phyloP scores from a whole-genome alignment of 441 rosid species.

The Populus hybrid region DNA sequence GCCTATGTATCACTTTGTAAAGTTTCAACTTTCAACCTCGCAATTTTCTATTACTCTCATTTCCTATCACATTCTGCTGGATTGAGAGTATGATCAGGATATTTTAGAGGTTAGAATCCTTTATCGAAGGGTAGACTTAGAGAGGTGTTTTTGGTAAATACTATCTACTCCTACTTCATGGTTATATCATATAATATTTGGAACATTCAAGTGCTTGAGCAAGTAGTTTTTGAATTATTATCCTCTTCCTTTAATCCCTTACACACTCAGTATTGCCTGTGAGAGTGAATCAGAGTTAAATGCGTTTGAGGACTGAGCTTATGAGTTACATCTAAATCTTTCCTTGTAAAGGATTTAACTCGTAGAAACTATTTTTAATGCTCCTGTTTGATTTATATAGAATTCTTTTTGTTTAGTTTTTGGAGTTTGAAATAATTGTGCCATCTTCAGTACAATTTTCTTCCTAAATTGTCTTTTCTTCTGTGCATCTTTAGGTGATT shows the following conservation, averaged over 20 bases:
- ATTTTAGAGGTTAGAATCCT: background rate
- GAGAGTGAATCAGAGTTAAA: background rate
- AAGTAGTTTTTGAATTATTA: background rate
- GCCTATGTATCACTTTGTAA: background rate
- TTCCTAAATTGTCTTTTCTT: background rate
- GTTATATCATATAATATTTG: background rate
- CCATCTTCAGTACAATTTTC: background rate
- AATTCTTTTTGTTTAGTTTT: background rate
- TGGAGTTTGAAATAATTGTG: background rate
- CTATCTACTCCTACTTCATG: background rate
- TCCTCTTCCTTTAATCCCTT: background rate
- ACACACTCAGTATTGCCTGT: background rate
- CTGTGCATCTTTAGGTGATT: background rate
- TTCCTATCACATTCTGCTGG: background rate
- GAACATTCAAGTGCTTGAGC: background rate
- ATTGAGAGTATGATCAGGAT: background rate
- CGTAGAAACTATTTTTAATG: background rate
- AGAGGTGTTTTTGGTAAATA: background rate
- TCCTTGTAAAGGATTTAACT: background rate
- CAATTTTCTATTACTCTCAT: background rate
- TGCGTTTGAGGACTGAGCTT: background rate
- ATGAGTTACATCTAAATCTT: background rate
- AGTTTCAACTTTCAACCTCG: background rate
- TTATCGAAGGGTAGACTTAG: background rate
- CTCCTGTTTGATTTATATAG: background rate